These are phyloP conservation scores for Collybiopsis confluens DNA, from an alignment of 768 basidiomycete genomes.

Conservation along the genomic window DNA sequence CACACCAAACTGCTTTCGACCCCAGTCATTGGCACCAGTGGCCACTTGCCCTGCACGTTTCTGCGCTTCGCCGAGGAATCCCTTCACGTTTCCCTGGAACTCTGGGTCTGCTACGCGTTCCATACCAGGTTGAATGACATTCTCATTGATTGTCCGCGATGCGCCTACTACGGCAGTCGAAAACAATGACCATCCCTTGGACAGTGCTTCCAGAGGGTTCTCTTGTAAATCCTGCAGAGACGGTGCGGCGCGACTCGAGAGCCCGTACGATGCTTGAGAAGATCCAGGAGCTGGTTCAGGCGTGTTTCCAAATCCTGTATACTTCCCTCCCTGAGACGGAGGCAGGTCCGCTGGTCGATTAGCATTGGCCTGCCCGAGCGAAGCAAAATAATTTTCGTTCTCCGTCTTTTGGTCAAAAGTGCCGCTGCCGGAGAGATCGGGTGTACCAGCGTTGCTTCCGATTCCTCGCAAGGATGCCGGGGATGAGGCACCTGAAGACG, in stretches of 20 bases:
- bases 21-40: conserved; percentile 70
- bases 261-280: conserved; percentile 61
- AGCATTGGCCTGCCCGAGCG: conserved; percentile 80
- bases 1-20: conserved; percentile 72
- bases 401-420: conserved; percentile 58
- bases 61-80: conserved; percentile 68
- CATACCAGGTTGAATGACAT: conserved; percentile 87
- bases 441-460: conserved; percentile 39
- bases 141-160: conserved; percentile 72
- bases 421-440: conserved; percentile 27
- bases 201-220: conserved; percentile 79
- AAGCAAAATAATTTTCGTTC: conserved; percentile 86
- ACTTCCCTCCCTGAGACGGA: conserved; percentile 91
- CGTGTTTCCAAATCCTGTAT: conserved; percentile 88
- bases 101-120: conserved; percentile 77
- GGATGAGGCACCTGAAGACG: conserved; percentile 44
- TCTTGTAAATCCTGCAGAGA: conserved; percentile 78
- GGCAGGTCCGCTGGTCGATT: conserved; percentile 72
- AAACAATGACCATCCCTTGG: conserved; percentile 96
- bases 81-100: conserved; percentile 69
- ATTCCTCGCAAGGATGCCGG: conserved; percentile 41
- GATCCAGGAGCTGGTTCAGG: conserved; percentile 46
- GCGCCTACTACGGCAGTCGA: conserved; percentile 81
- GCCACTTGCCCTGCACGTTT: conserved; percentile 61
- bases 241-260: conserved; percentile 80